Evolutionary conservation across 139 green algal genomes (phyloP).

Genomic region (Nannochloris sp.): DNA sequence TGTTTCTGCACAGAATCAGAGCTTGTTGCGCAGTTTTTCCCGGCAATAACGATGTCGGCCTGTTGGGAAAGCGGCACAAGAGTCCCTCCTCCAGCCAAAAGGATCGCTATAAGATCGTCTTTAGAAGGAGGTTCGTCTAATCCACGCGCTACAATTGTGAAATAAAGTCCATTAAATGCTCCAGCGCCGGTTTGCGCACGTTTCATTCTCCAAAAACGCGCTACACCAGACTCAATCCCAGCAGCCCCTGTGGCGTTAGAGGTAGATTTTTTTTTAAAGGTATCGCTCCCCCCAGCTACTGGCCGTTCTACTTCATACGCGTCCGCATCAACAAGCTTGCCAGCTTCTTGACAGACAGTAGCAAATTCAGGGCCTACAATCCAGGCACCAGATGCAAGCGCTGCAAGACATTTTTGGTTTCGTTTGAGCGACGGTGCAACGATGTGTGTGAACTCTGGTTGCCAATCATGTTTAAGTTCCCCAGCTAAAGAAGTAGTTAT

Average conservation of each 20-base stretch:
- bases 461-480: background rate
- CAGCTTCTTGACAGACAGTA: background rate
- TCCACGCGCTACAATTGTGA: background rate
- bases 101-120: background rate
- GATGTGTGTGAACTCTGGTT: conserved; percentile 4
- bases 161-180: background rate
- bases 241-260: too few species aligned
- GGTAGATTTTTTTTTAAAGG: too few species aligned
- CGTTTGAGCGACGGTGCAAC: background rate
- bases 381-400: conserved; percentile 4
- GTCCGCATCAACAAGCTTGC: background rate
- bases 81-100: background rate
- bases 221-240: background rate
- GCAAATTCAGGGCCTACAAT: background rate
- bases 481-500: background rate
- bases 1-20: background rate
- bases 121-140: background rate
- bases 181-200: background rate
- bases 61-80: background rate
- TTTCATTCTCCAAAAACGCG: background rate
- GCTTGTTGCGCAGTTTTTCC: background rate
- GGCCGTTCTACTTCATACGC: background rate
- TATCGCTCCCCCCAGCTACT: too few species aligned
- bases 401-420: conserved; percentile 5
- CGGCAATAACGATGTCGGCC: background rate